Evolutionary conservation across 2,329 filamentous ascomycete genomes (phyloP).

Genomic region (Bipolaris victoriae): DNA sequence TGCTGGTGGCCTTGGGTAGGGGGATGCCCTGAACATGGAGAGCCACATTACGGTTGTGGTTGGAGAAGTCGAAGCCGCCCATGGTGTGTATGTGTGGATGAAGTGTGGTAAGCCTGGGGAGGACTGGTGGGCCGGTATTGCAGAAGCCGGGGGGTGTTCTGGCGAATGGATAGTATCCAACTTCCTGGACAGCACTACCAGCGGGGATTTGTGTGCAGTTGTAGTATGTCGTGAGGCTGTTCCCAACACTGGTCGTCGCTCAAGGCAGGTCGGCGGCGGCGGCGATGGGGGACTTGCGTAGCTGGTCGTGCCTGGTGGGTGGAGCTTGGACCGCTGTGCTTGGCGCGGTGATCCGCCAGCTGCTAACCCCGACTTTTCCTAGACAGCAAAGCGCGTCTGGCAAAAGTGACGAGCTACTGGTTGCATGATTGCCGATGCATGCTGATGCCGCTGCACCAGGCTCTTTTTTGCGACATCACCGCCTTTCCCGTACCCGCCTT

Average conservation of each 20-base stretch:
- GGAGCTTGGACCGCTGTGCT: conserved; percentile 24
- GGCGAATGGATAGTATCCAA: no score
- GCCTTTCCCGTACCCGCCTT: conserved; percentile 30
- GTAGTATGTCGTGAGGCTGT: not conserved
- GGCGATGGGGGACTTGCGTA: conserved; percentile 30
- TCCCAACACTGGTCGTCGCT: not conserved
- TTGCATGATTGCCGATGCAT: conserved; percentile 22
- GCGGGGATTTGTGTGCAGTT: not conserved
- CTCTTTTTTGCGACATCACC: conserved; percentile 10
- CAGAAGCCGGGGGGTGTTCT: not conserved
- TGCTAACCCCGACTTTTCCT: conserved; percentile 18
- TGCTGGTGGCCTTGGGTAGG: conserved; percentile 96
- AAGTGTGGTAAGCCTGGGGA: not conserved
- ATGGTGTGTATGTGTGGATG: conserved; percentile 60
- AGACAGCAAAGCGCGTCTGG: conserved; percentile 25
- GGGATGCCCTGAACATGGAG: conserved; percentile 93
- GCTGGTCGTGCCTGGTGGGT: conserved; percentile 29
- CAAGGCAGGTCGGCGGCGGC: conserved; percentile 8
- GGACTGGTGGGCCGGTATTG: not conserved
- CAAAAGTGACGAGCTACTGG: conserved; percentile 12
- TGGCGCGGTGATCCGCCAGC: conserved; percentile 17
- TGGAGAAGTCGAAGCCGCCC: conserved; percentile 84
- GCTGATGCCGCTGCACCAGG: conserved; percentile 29
- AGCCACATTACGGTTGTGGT: conserved; percentile 98
- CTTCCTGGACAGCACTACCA: not conserved